Conservation (phyloP, 257 asterid genomes). For the Ajuga chamaepitys region DNA sequence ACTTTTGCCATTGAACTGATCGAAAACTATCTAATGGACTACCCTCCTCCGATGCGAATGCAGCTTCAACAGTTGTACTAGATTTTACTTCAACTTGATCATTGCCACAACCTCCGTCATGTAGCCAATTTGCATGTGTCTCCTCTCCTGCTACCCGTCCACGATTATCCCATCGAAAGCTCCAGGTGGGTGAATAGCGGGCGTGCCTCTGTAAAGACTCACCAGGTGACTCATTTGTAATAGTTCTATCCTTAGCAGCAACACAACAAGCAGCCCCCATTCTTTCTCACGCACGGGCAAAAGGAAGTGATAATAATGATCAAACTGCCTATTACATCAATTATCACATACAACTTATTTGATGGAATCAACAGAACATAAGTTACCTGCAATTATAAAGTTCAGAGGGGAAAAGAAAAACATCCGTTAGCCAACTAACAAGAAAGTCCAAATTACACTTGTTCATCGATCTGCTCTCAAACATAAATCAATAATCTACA, state of each 20-base stretch:
- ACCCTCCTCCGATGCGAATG: conserved; percentile 72
- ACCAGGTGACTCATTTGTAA: conserved; percentile 50
- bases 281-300: conserved; percentile 29
- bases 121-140: conserved; percentile 53
- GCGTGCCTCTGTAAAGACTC: conserved; percentile 59
- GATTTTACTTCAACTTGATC: conserved; percentile 47
- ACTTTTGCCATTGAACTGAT: conserved; percentile 62
- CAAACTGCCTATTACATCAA: conserved; percentile 23
- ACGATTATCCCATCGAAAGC: conserved; percentile 92
- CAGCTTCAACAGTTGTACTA: conserved; percentile 47
- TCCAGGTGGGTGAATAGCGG: conserved; percentile 90
- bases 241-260: conserved; percentile 71
- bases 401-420: neutral
- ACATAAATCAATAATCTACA: neutral
- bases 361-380: conserved; percentile 7
- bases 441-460: neutral
- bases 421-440: conserved; percentile 15
- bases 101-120: conserved; percentile 37
- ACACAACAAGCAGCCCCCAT: conserved; percentile 99
- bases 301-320: neutral
- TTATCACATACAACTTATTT: neutral
- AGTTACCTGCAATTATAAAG: conserved; percentile 24
- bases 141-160: conserved; percentile 93
- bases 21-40: conserved; percentile 71
- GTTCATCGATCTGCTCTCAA: neutral